Evolutionary conservation across 2,329 filamentous ascomycete genomes (phyloP), one percentile per base, ranked within the genome.

Genomic region (Esteya vermicola): DNA sequence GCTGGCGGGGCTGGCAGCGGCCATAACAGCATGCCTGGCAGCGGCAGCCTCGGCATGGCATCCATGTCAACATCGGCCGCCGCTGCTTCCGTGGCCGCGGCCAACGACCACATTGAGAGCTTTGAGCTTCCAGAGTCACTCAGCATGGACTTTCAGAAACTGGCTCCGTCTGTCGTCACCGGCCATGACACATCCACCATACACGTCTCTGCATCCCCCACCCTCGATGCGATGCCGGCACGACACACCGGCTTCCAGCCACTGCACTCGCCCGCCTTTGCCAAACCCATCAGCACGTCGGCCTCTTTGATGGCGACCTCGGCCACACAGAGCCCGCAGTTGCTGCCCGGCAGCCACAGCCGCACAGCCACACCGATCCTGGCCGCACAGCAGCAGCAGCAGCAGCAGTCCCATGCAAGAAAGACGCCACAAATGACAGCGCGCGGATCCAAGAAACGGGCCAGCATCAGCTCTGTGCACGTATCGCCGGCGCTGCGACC

Each of bases 401-500:
- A n/a, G n/a, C n/a, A n/a, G n/a, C n/a, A n/a, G n/a, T n/a, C n/a
- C n/a, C n/a, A n/a, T n/a, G n/a, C n/a, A n/a, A n/a, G 67, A 20
- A 77, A 68, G 50, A 75, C 72, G 8, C 70, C 72, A 1, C 65
- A 70, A 40, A 56, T 73, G 36, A 67, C 71, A 4, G 65, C 73
- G 9, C 69, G 77, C 27, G 64, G 65, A 20, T 22, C 42, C 45
- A 81, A 81, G 52, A 91, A 88, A 59, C 70, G 85, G 43, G 62
- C 68, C 18, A 88, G 82, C 50, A 65, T 77, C 22, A 74, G 71
- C 51, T 84, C 82, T 3, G 72, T 78, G 7, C 77, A 88, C n/a
- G 75, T 81, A 9, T 94, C 86, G 32, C 89, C 91, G 6, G 88
- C 89, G 14, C 60, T 96, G 27, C 68, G 85, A 22, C 91, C 91